Evolutionary conservation across 2,329 filamentous ascomycete genomes (phyloP).

Genomic region (Paecilomyces niveus): DNA sequence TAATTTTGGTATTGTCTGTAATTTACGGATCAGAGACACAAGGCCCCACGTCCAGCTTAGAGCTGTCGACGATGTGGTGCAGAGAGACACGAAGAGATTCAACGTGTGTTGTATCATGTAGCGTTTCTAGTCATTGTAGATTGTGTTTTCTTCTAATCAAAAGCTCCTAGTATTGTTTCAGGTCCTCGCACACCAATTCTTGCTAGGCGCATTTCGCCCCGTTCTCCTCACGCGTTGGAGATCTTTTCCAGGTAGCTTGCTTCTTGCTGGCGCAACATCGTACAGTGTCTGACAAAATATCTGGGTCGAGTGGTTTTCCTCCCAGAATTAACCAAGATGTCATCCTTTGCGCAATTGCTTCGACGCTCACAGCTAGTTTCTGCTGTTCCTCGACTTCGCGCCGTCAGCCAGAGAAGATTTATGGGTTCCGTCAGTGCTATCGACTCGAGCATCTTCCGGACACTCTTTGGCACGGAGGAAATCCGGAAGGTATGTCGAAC

Average conservation of each 20-base stretch:
- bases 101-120: background rate
- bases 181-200: background rate
- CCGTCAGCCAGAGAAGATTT: slow-evolving; percentile 61
- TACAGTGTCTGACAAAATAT: background rate
- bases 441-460: slow-evolving; percentile 46
- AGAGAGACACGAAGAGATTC: background rate
- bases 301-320: background rate
- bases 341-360: slow-evolving; percentile 9
- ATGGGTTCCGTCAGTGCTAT: slow-evolving; percentile 30
- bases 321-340: slow-evolving; percentile 4
- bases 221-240: background rate
- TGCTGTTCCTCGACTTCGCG: background rate
- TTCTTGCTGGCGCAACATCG: background rate
- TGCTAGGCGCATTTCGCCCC: background rate
- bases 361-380: slow-evolving; percentile 6
- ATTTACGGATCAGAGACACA: background rate
- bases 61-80: background rate
- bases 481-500: slow-evolving; percentile 28
- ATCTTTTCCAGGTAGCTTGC: background rate
- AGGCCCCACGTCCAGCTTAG: background rate
- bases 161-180: background rate
- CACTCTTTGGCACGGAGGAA: slow-evolving; percentile 46
- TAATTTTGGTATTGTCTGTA: background rate
- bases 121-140: background rate
- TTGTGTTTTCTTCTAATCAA: background rate